Evolutionary conservation across 495 filamentous ascomycete species (phyloP).

Genomic region (Rostrohypoxylon terebratum): DNA sequence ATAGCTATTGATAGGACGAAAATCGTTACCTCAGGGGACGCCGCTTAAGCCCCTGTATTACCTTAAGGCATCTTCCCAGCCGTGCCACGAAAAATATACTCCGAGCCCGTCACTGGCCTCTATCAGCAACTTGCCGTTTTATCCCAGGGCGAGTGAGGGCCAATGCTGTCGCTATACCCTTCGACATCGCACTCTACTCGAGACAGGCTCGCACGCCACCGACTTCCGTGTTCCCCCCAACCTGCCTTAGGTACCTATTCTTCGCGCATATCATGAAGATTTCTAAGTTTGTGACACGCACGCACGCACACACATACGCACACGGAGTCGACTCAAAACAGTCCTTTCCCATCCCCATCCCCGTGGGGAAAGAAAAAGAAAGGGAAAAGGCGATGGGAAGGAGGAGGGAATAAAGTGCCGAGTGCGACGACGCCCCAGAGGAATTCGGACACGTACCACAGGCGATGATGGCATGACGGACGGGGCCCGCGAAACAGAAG

Average conservation of each 20-base stretch:
- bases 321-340: conserved; percentile 7
- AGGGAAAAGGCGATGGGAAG: background rate
- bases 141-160: background rate
- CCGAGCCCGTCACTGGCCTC: background rate
- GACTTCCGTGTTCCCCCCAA: background rate
- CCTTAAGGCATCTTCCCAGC: background rate
- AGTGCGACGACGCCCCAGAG: conserved; percentile 23
- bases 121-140: background rate
- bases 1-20: background rate
- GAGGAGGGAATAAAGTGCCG: conserved; percentile 10
- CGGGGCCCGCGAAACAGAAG: background rate
- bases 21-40: background rate
- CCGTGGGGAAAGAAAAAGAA: conserved; percentile 24
- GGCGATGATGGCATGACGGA: conserved; percentile 32
- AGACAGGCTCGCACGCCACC: background rate
- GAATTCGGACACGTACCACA: conserved; percentile 6
- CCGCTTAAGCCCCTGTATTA: background rate
- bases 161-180: background rate
- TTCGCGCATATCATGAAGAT: background rate
- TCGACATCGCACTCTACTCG: background rate
- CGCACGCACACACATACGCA: too few relatives aligned
- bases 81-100: background rate
- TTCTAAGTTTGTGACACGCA: background rate
- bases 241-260: background rate
- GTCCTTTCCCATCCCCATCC: conserved; percentile 4